Evolutionary conservation across 1,284 basidiomycete genomes (phyloP).

Genomic region (Malassezia furfur): DNA sequence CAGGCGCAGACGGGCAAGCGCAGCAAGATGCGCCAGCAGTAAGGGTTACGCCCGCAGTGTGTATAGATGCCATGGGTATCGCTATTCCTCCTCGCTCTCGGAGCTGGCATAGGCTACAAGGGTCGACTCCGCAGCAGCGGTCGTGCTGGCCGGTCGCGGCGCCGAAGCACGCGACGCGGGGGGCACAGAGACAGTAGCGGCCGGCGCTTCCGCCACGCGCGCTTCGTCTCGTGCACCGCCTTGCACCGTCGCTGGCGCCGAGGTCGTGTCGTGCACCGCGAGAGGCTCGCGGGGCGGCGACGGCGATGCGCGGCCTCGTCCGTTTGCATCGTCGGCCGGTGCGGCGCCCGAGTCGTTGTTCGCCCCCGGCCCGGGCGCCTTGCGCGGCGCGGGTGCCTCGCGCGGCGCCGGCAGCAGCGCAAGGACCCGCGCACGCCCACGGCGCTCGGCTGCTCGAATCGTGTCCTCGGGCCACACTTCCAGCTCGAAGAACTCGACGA

Average conservation of each 20-base stretch:
- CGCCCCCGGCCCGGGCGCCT: no score
- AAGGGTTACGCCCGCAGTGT: neutral
- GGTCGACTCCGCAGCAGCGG: neutral
- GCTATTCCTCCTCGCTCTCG: conserved; percentile 8
- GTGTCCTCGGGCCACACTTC: conserved; percentile 4
- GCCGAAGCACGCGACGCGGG: no score
- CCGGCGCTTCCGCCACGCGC: no score
- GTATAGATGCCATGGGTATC: conserved; percentile 6
- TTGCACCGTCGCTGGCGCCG: no score
- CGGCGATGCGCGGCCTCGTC: no score
- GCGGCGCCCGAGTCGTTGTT: no score
- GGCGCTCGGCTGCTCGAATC: neutral
- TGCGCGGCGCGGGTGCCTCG: neutral
- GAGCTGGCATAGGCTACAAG: conserved; percentile 8
- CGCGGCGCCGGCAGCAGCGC: neutral
- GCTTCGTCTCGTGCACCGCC: no score
- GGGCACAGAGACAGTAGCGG: no score
- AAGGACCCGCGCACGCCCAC: neutral
- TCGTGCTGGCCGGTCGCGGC: no score
- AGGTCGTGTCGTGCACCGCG: no score
- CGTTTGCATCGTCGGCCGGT: no score
- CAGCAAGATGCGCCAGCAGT: conserved; percentile 28
- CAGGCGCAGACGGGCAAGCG: conserved; percentile 79
- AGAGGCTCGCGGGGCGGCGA: no score
- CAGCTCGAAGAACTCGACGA: conserved; percentile 13